Base-by-base conservation (phyloP, 805 yeast genomes). In the Yarrowia yakushimensis region DNA sequence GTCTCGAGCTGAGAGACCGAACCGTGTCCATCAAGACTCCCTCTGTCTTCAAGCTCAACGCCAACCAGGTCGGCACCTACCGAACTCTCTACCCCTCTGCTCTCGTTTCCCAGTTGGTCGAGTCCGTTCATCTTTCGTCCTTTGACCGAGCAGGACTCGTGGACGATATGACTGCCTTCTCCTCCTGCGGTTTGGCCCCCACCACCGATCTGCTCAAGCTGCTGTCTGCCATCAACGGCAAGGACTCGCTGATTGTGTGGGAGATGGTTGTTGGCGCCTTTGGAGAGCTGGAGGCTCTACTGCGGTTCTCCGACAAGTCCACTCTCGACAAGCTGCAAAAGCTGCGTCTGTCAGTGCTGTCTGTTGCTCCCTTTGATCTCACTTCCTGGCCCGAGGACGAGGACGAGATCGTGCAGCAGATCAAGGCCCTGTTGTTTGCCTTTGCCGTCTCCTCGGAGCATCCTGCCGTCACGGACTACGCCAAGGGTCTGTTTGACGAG, bases 71-170 rank as follows among this genome's bases (percentile, higher is more conserved):
- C 30, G 86, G 88, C 66, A 78, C 85, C 45, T 85, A 80, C 77
- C 80, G 87, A 67, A 81, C 84, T 52, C 77, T 81, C 28, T 84
- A 84, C 73, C 72, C 81, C n/a, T 72, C 80, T 6, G 78, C 73
- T 18, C 79, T 86, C 64, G 76, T 86, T 76, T 66, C 72, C 43
- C 79, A 78, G 71, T 78, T 84, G 65, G 84, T 85, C 23, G 68
- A 73, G 55, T 82, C 82, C 33, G 86, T 84, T 60, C 75, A 73
- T 20, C 78, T 84, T 62, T 75, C 83, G 10, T 82, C 79, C 31
- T 85, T 81, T 70, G 88, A 84, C 72, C 78, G 86, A 63, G 82
- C 83, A 50, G 88, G 88, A 9, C 76, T 85, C 57, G 80, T 85
- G 18, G 82, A 85, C 27, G 88, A 84, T 69, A 80, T 85, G 45